Percentiles rank a stretch among this genome's conserved stretches.
Evolutionary conservation across 345 rosid species (phyloP).

Genomic region (Camelina hispida): DNA sequence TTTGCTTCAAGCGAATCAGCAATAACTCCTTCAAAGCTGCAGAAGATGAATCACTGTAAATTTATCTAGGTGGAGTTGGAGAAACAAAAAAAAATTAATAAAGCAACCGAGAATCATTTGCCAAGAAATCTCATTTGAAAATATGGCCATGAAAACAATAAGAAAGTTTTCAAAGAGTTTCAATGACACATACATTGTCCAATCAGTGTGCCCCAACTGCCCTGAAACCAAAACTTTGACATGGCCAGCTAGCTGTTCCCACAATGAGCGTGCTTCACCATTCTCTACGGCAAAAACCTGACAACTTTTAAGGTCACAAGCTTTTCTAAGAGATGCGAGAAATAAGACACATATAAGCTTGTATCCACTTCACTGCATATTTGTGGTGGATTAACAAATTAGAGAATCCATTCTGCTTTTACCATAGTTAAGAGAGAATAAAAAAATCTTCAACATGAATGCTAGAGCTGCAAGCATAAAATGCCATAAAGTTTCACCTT

Average conservation of each 20-base stretch:
- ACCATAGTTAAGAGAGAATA: neutral
- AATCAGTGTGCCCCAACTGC: slow-evolving; percentile 65
- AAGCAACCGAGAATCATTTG: slow-evolving; percentile 35
- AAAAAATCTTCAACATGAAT: slow-evolving; percentile 19
- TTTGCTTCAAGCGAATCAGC: slow-evolving; percentile 86
- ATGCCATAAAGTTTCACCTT: slow-evolving; percentile 56
- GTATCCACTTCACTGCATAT: slow-evolving; percentile 23
- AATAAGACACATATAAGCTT: slow-evolving; percentile 29
- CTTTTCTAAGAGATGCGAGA: slow-evolving; percentile 40
- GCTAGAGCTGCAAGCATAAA: slow-evolving; percentile 29
- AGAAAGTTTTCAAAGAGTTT: slow-evolving; percentile 15
- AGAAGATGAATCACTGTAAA: slow-evolving; percentile 39
- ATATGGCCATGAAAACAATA: slow-evolving; percentile 12
- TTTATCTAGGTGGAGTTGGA: slow-evolving; percentile 35
- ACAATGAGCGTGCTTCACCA: slow-evolving; percentile 61
- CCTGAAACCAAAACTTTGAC: slow-evolving; percentile 58
- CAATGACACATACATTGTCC: slow-evolving; percentile 73
- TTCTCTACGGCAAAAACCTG: slow-evolving; percentile 73
- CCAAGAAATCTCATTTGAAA: slow-evolving; percentile 24
- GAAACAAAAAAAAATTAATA: slow-evolving; percentile 25
- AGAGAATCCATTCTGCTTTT: slow-evolving; percentile 31
- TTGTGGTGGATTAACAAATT: slow-evolving; percentile 16
- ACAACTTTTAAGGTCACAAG: slow-evolving; percentile 49
- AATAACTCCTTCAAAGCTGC: slow-evolving; percentile 89
- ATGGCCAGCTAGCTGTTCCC: slow-evolving; percentile 68